A percentile compares a stretch with the other conserved stretches of the same genome.
Evolutionary conservation across 1,284 basidiomycete genomes (phyloP).

Genomic region (Stereum hirsutum): DNA sequence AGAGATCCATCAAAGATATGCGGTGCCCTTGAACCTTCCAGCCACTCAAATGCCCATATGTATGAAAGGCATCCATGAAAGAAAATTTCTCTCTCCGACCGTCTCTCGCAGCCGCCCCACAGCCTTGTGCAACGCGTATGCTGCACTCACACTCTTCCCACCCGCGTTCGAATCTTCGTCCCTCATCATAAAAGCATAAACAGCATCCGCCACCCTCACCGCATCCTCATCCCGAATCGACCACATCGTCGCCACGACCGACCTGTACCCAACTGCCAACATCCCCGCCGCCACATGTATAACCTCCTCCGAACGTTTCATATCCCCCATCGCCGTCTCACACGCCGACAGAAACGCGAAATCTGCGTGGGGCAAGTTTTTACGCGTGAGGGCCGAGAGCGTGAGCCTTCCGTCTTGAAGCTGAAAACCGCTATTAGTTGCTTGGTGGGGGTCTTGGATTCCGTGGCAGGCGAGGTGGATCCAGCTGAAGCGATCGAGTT

Average conservation of each 20-base stretch:
- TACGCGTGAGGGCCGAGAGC: not conserved
- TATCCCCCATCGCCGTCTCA: conserved; percentile 14
- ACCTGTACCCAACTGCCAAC: conserved; percentile 15
- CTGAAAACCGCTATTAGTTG: not conserved
- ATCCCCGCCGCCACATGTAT: conserved; percentile 18
- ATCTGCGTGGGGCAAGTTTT: not conserved
- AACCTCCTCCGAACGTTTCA: conserved; percentile 12
- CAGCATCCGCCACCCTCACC: conserved; percentile 8
- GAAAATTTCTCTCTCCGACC: not conserved
- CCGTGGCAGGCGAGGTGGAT: conserved; percentile 3
- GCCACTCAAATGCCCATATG: not conserved
- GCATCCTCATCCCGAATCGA: conserved; percentile 12
- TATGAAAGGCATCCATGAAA: not conserved
- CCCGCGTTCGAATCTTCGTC: not conserved
- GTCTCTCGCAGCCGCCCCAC: not conserved
- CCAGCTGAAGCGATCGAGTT: not conserved
- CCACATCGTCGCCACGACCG: conserved; percentile 18
- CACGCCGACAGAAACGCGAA: conserved; percentile 17
- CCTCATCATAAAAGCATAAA: conserved; percentile 2
- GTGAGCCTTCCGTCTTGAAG: not conserved
- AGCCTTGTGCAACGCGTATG: not conserved
- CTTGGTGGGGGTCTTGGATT: not conserved
- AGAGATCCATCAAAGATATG: too few relatives aligned
- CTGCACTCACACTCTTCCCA: not conserved
- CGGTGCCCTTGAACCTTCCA: too few relatives aligned